Evolutionary conservation across 1,139 yeast genomes (phyloP).

Genomic region (Meyerozyma elateridarum): DNA sequence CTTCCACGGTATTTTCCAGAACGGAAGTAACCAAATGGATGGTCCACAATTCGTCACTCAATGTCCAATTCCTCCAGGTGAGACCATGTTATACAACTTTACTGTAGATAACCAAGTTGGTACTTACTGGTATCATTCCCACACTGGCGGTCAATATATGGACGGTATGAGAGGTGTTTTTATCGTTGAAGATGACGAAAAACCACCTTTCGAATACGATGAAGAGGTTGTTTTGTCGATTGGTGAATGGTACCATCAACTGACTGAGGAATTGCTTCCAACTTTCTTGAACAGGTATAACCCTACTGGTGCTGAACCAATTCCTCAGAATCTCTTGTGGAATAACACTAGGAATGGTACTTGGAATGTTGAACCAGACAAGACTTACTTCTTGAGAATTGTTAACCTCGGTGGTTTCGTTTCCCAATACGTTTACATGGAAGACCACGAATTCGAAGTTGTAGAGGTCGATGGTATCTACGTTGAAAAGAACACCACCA

Average conservation of each 20-base stretch:
- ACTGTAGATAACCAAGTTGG: slow-evolving; percentile 80
- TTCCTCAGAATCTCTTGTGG: slow-evolving; percentile 73
- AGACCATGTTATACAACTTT: slow-evolving; percentile 68
- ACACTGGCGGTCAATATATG: slow-evolving; percentile 77
- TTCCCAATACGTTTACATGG: slow-evolving; percentile 79
- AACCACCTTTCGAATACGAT: slow-evolving; percentile 54
- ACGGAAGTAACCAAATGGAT: slow-evolving; percentile 69
- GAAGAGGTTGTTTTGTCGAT: slow-evolving; percentile 67
- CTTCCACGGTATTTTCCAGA: slow-evolving; percentile 89
- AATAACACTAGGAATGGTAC: slow-evolving; percentile 74
- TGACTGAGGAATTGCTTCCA: slow-evolving; percentile 47
- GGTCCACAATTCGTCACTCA: slow-evolving; percentile 87
- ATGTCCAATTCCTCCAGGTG: slow-evolving; percentile 80
- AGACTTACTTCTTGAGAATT: slow-evolving; percentile 73
- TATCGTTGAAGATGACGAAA: slow-evolving; percentile 58
- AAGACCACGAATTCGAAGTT: slow-evolving; percentile 75
- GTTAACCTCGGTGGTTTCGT: slow-evolving; percentile 84
- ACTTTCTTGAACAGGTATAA: slow-evolving; percentile 65
- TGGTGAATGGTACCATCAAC: slow-evolving; percentile 82
- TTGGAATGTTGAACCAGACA: slow-evolving; percentile 70
- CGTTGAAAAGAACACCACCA: slow-evolving; percentile 61
- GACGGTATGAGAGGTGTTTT: slow-evolving; percentile 88
- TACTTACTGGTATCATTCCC: slow-evolving; percentile 94
- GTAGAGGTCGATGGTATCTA: slow-evolving; percentile 82
- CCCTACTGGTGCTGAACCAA: slow-evolving; percentile 97